Conservation (phyloP, 2,329 filamentous ascomycete genomes). For the Hymenoscyphus scutula region DNA sequence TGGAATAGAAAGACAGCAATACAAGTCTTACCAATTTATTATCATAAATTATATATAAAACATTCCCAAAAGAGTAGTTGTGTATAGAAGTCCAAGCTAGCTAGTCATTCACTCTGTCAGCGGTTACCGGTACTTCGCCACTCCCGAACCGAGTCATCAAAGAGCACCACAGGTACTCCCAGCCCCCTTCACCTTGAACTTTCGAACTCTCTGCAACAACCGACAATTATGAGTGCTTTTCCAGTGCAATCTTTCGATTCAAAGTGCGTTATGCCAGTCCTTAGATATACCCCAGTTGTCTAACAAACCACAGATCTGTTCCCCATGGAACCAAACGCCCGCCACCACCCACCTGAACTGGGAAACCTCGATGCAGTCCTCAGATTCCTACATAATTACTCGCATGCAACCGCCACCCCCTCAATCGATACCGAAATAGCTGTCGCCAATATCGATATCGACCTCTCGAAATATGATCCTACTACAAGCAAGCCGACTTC, state of each 20-base stretch:
- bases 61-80: too few species aligned
- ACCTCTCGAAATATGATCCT: constrained; percentile 19
- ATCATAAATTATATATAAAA: too few species aligned
- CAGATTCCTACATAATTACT: constrained; percentile 4
- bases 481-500: constrained; percentile 13
- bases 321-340: constrained; percentile 4
- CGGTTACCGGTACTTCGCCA: background rate
- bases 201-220: background rate
- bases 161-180: too few species aligned
- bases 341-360: background rate
- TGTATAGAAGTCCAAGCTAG: background rate
- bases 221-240: background rate
- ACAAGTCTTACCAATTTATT: too few species aligned
- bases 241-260: constrained; percentile 5
- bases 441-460: background rate
- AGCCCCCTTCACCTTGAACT: background rate
- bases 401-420: background rate
- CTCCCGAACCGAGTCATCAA: background rate
- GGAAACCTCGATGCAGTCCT: constrained; percentile 2
- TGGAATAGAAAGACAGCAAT: too few species aligned
- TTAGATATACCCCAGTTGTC: background rate
- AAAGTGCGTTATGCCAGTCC: background rate
- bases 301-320: background rate
- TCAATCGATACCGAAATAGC: background rate
- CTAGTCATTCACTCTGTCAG: constrained; percentile 1